A percentile compares a stretch with the other conserved stretches of the same genome.
Conservation (phyloP, 2,329 filamentous ascomycete genomes). For the Raffaelea albimanens region DNA sequence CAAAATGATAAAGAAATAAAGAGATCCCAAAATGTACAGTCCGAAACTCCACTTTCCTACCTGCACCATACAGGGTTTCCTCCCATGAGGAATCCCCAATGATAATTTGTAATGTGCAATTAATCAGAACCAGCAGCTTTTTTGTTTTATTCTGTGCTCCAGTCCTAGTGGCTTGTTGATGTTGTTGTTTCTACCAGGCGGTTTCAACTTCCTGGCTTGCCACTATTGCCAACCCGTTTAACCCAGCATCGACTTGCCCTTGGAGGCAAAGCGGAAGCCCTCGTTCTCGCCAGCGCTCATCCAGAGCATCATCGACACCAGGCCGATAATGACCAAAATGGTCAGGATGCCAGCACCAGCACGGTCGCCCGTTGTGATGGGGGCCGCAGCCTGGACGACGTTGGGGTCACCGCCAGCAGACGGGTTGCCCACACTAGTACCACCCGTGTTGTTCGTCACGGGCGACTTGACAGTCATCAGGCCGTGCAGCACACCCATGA, state of each 20-base stretch:
- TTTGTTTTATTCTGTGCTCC: too few relatives aligned
- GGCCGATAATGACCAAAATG: conserved; percentile 18
- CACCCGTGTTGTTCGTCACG: conserved; percentile 32
- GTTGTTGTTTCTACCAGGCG: too few relatives aligned
- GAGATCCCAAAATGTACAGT: conserved; percentile 1
- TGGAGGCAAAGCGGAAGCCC: conserved; percentile 9
- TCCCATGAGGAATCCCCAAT: too few relatives aligned
- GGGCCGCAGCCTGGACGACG: not conserved
- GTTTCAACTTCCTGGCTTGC: too few relatives aligned
- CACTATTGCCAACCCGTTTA: not conserved
- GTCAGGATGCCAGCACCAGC: conserved; percentile 33
- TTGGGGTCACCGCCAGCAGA: conserved; percentile 17
- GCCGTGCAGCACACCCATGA: conserved; percentile 33
- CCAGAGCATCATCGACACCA: conserved; percentile 27
- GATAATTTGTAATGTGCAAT: too few relatives aligned
- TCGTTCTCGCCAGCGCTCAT: conserved; percentile 19
- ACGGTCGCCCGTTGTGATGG: conserved; percentile 23
- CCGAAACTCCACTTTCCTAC: too few relatives aligned
- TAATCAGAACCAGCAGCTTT: too few relatives aligned
- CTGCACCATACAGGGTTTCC: too few relatives aligned
- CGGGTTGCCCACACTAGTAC: conserved; percentile 25
- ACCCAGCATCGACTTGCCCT: conserved; percentile 10
- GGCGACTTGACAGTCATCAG: conserved; percentile 16
- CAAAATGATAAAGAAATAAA: not conserved
- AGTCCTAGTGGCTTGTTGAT: too few relatives aligned